Conservation (phyloP, 148 eudicot genomes). For the Silene conica region DNA sequence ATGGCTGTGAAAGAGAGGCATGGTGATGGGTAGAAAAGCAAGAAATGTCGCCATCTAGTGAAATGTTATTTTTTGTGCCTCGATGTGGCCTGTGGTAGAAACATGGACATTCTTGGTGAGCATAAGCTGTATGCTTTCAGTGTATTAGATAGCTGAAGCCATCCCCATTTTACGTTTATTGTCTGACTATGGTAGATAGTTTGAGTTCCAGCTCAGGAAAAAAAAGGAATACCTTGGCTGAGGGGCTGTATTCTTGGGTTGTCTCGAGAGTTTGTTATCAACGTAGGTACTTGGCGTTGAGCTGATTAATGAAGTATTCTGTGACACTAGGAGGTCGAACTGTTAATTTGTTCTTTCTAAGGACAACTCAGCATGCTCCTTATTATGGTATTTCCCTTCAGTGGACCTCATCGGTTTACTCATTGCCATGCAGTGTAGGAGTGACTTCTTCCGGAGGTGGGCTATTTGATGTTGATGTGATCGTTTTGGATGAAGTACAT, state of each 20-base stretch:
- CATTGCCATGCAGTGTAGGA: constrained; percentile 68
- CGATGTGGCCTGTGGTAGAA: neutral
- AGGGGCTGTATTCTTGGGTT: neutral
- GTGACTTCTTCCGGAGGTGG: constrained; percentile 66
- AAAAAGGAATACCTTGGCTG: neutral
- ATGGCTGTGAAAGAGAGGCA: neutral
- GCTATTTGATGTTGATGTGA: constrained; percentile 79
- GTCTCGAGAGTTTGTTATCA: neutral
- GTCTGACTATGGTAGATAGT: neutral
- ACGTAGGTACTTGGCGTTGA: neutral
- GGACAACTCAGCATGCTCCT: constrained; percentile 1
- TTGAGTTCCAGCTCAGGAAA: neutral
- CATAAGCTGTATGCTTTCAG: neutral
- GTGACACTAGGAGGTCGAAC: neutral
- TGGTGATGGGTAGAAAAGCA: neutral
- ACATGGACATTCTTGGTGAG: neutral
- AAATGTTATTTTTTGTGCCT: neutral
- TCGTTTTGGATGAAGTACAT: constrained; percentile 99
- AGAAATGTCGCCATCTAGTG: neutral
- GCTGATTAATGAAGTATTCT: neutral
- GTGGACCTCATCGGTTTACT: constrained; percentile 7
- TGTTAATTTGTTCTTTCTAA: neutral
- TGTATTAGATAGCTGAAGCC: neutral
- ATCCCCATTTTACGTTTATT: neutral
- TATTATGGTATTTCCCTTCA: neutral